Evolutionary conservation across 164 flowering plant species (phyloP), one percentile per base, ranked within the genome.

Genomic region (Kalanchoe fedtschenkoi): DNA sequence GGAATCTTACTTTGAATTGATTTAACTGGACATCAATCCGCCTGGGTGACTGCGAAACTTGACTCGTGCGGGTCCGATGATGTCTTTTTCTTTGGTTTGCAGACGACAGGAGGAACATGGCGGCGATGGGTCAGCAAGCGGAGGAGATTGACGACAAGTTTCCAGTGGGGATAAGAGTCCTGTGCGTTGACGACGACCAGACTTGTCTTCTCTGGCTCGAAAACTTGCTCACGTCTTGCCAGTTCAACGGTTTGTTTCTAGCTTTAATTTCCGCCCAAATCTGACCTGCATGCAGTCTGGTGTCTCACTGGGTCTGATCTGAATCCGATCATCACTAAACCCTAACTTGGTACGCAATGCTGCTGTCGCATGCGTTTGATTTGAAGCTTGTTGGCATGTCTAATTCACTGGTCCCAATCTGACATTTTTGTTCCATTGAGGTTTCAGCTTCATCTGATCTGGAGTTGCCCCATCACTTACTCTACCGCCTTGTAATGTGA

Each of bases 151-250:
- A 24, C 4, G 74, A 80, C 56, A 38, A 39, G 53, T 83, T 86
- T 63, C 88, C 88, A n/a, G 73, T 69, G n/a, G 89, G 88, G 22
- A 65, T 86, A 79, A 70, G 85, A 5, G 89, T 86, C 63, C 80
- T 86, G 21, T 87, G 84, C 0, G 88, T 86, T 34, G 92, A 86
- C 59, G 88, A 86, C 67, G 81, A 83, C 68, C 74, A 76, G 0
- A 75, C 69, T 67, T 86, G 92, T 38, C 80, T 86, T 65, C 72
- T 63, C 69, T 34, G 78, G 32, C 61, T 86, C 63, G 88, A 79
- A n/a, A 67, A 39, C 14, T 64, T 86, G 42, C 84, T 86, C 42
- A 69, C 62, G 3, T 73, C 69, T 67, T 85, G 91, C 80, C 71
- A 80, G 11, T 85, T 83, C 67, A 65, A 75, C 3, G 91, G 91